phyloP scores from a whole-genome alignment of 2,329 filamentous ascomycete genomes.

The Cladosporium sp. region DNA sequence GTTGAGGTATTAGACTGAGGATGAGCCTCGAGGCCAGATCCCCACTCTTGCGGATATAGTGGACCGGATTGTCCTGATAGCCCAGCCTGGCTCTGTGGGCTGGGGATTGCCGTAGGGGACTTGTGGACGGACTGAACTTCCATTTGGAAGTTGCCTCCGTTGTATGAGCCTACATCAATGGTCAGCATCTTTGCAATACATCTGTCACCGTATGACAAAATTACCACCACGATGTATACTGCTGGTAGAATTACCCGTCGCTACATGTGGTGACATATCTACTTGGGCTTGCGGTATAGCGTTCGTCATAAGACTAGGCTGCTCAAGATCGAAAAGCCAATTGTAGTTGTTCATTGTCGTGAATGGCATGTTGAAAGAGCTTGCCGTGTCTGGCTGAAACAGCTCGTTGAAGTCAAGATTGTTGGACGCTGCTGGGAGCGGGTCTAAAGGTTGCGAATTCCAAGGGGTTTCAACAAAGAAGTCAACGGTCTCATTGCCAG shows the following conservation, averaged over 20 bases:
- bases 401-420: constrained; percentile 54
- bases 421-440: not conserved
- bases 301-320: not conserved
- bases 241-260: not conserved
- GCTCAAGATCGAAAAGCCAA: constrained; percentile 57
- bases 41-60: constrained; percentile 2
- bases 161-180: constrained; percentile 8
- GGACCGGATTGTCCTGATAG: constrained; percentile 18
- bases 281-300: not conserved
- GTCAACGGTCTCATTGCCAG: constrained; percentile 9
- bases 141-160: not conserved
- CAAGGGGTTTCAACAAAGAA: constrained; percentile 16
- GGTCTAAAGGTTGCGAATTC: not conserved
- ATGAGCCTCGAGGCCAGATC: not conserved
- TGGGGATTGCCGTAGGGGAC: not conserved
- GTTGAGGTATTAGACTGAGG: not conserved
- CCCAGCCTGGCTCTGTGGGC: constrained; percentile 15
- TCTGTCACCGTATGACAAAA: not conserved
- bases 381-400: constrained; percentile 63
- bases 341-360: constrained; percentile 65
- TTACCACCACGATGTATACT: not conserved
- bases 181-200: not conserved
- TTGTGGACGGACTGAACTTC: constrained; percentile 28
- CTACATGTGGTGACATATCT: not conserved
- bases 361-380: constrained; percentile 66